These are phyloP conservation scores for Acephala macrosclerotiorum DNA, from an alignment of 2,329 filamentous ascomycete genomes.

Conservation along the genomic window DNA sequence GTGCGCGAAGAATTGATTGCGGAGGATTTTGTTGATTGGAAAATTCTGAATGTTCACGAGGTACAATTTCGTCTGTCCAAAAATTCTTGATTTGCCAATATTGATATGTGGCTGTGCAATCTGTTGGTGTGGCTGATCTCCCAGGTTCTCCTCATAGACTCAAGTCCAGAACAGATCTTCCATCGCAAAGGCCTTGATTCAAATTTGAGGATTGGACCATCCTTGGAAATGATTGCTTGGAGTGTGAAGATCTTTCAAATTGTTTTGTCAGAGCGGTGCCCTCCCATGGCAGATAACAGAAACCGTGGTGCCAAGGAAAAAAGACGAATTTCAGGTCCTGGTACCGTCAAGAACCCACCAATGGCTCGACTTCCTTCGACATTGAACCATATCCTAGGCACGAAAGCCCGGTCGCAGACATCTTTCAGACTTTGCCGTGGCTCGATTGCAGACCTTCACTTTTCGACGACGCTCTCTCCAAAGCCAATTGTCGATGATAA, in stretches of 20 bases:
- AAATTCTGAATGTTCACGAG: neutral
- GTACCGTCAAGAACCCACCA: no score
- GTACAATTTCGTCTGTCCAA: neutral
- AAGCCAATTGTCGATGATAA: conserved; percentile 32
- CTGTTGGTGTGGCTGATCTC: conserved; percentile 19
- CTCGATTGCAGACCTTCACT: neutral
- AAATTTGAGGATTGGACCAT: neutral
- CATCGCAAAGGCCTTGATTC: neutral
- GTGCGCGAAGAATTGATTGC: neutral
- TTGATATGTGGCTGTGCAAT: conserved; percentile 18
- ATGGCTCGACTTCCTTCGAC: no score
- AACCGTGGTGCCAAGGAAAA: no score
- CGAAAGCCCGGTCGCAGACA: no score
- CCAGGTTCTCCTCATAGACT: neutral
- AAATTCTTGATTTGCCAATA: conserved; percentile 23
- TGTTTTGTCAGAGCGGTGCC: no score
- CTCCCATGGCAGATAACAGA: no score
- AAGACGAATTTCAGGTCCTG: no score
- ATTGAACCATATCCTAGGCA: no score
- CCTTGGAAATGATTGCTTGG: neutral
- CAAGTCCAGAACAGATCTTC: conserved; percentile 1
- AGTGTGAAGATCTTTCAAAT: neutral
- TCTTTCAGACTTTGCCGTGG: conserved; percentile 6
- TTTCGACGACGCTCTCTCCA: conserved; percentile 2
- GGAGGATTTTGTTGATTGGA: no score